Conservation (phyloP, 1,284 basidiomycete genomes). For the Puccinia triticina region DNA sequence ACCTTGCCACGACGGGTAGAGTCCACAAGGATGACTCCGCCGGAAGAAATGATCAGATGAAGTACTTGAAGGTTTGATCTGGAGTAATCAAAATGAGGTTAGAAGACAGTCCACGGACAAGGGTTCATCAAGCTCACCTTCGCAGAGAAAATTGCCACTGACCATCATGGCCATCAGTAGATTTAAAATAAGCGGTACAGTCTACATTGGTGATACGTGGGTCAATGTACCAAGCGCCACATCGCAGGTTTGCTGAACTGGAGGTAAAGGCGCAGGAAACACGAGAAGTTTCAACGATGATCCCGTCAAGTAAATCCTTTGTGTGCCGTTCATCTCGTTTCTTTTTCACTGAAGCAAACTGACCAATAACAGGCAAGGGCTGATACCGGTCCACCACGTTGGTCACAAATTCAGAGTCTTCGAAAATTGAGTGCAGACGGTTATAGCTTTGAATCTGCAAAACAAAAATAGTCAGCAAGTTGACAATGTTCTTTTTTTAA, state of each 20-base stretch:
- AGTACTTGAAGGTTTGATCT: constrained; percentile 83
- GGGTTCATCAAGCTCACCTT: neutral
- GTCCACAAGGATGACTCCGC: constrained; percentile 86
- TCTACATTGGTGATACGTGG: constrained; percentile 61
- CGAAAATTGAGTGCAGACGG: constrained; percentile 78
- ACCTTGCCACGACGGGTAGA: constrained; percentile 87
- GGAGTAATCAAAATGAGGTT: constrained; percentile 54
- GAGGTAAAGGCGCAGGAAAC: constrained; percentile 44
- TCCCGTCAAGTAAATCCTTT: neutral
- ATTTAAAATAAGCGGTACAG: constrained; percentile 85
- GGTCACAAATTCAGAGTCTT: constrained; percentile 74
- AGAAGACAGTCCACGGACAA: neutral
- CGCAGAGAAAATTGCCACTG: constrained; percentile 56
- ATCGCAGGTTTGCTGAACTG: constrained; percentile 78
- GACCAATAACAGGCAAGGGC: constrained; percentile 70
- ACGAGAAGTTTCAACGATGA: neutral
- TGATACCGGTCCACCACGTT: constrained; percentile 68
- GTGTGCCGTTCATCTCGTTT: neutral
- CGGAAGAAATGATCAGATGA: constrained; percentile 65
- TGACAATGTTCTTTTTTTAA: neutral
- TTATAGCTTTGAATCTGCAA: constrained; percentile 71
- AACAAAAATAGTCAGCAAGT: constrained; percentile 54
- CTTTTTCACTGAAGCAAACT: constrained; percentile 56
- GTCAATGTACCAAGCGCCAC: constrained; percentile 90
- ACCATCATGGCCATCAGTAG: constrained; percentile 87